A percentile compares a stretch with the other conserved stretches of the same genome.
Evolutionary conservation across 1,139 yeast species (phyloP).

Genomic region (Geotrichum armillariae): DNA sequence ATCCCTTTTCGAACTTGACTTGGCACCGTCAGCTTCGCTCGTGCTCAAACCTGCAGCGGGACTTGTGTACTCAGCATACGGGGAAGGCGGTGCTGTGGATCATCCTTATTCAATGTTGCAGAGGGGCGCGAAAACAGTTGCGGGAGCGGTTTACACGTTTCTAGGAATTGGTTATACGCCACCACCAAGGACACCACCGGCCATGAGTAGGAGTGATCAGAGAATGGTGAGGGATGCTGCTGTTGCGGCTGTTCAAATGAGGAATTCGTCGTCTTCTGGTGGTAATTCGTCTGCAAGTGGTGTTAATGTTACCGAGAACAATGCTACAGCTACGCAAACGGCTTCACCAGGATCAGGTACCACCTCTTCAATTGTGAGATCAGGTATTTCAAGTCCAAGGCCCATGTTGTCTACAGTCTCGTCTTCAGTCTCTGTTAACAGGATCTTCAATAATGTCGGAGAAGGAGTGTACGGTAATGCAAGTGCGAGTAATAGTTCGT

Average conservation of each 20-base stretch:
- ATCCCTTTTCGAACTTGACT: conserved; percentile 49
- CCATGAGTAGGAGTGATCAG: neutral
- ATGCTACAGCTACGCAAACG: neutral
- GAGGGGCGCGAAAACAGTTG: conserved; percentile 26
- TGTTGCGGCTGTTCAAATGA: conserved; percentile 1
- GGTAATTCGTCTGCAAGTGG: conserved; percentile 1
- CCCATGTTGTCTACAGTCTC: conserved; percentile 2
- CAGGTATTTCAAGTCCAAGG: conserved; percentile 6
- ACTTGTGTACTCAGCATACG: conserved; percentile 35
- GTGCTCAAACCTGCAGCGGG: conserved; percentile 54
- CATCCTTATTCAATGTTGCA: conserved; percentile 25
- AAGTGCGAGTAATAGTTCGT: conserved; percentile 12
- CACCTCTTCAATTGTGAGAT: conserved; percentile 9
- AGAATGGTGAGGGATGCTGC: conserved; percentile 2
- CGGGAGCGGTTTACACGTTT: conserved; percentile 33
- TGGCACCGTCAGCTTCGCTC: conserved; percentile 67
- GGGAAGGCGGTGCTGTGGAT: conserved; percentile 1
- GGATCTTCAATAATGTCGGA: neutral
- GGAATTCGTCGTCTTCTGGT: neutral
- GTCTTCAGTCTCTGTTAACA: conserved; percentile 2
- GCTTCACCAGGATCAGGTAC: neutral
- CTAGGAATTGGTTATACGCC: conserved; percentile 35
- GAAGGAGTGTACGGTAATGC: conserved; percentile 2
- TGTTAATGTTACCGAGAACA: neutral
- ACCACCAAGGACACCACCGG: conserved; percentile 13